Evolutionary conservation across 768 basidiomycete genomes (phyloP).

Genomic region (Neoboletus magnificus): DNA sequence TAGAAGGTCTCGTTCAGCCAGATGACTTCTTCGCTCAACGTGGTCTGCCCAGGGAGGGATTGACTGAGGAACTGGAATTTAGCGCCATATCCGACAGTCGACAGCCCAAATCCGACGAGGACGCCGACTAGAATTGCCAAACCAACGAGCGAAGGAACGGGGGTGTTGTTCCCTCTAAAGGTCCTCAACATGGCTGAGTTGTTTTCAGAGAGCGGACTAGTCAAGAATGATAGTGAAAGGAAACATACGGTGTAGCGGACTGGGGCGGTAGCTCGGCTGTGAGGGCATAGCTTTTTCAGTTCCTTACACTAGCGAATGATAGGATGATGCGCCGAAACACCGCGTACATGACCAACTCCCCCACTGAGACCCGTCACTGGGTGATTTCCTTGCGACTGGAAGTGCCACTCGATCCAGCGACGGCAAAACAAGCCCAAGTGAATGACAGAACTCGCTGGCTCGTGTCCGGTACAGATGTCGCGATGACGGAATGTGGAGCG

Average conservation of each 20-base stretch:
- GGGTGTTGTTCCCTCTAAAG: neutral
- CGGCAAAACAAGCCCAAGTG: neutral
- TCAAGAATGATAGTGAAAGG: neutral
- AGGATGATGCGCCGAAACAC: neutral
- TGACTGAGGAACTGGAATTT: conserved; percentile 16
- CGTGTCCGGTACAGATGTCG: neutral
- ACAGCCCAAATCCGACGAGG: conserved; percentile 27
- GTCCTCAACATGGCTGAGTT: conserved; percentile 3
- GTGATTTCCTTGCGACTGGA: neutral
- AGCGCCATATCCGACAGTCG: conserved; percentile 12
- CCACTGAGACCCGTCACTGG: no score
- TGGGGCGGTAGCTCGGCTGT: neutral
- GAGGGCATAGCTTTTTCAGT: neutral
- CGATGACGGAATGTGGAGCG: neutral
- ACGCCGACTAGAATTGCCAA: conserved; percentile 26
- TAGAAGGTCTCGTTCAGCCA: conserved; percentile 8
- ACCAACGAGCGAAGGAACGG: conserved; percentile 13
- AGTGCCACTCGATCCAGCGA: neutral
- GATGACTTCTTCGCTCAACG: conserved; percentile 11
- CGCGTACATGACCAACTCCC: neutral
- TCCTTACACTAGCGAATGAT: neutral
- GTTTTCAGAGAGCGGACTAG: neutral
- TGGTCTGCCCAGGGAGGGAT: conserved; percentile 11
- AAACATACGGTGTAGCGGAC: neutral
- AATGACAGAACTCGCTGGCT: neutral